Base-by-base conservation (phyloP, 345 rosid species). In the Kandelia obovata region DNA sequence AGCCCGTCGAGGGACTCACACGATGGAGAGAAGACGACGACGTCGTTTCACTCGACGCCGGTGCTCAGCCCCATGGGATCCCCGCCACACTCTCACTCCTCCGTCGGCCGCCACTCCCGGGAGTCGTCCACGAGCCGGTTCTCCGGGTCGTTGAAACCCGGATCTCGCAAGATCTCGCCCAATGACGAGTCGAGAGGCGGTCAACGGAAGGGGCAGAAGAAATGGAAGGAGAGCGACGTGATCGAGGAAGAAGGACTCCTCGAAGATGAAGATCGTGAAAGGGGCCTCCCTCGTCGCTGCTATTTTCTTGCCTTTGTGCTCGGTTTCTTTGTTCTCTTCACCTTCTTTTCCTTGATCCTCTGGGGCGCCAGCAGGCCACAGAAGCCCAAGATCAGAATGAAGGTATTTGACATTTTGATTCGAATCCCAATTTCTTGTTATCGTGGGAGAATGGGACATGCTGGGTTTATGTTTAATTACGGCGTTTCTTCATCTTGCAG, bases 221-320 rank as follows among this genome's bases (percentile, higher is more conserved):
- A 78, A 58, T 84, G 94, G 96, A 87, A 89, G 76, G 96, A 89
- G 58, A 82, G 89, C 37, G 91, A 71, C 7, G 80, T 86, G 59
- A 95, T 95, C 67, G 99, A 95, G 66, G 99, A 95, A 84, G 99
- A 95, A 73, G 97, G 99, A 11, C 80, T 92, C 56, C 93, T 95
- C 32, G 93, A 92, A 19, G 93, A 86, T 26, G 99, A 88, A 61
- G 96, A 84, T n/a, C 83, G 88, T 19, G 58, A 58, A 4, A 74
- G 67, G 64, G 93, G 97, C 52, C 65, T 90, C 30, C 97, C 96
- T 53, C 93, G 98, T 37, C 86, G 96, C 3, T 92, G 96, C 80
- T 92, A 90, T 76, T 72, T 90, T 34, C 83, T 90, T 20, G 89
- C 90, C 32, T 90, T 95, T 69, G 74, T 95, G 15, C 71, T 92